Evolutionary conservation across 2,329 filamentous ascomycete genomes (phyloP).

Genomic region (Ascochyta viciae-villosae): DNA sequence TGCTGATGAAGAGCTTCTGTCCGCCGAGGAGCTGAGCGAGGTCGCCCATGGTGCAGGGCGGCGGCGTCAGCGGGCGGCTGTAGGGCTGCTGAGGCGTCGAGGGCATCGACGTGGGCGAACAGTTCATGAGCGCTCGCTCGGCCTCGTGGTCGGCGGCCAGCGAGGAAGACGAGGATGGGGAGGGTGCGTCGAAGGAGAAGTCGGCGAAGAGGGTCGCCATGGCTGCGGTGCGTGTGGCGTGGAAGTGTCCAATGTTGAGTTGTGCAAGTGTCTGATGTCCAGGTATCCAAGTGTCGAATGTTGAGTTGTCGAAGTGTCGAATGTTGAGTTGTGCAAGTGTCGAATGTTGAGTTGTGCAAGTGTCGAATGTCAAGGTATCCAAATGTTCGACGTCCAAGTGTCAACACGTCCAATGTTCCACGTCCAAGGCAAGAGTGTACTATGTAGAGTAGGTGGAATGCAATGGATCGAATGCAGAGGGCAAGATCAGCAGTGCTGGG

Average conservation of each 20-base stretch:
- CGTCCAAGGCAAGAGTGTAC: too few relatives aligned
- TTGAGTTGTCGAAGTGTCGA: too few relatives aligned
- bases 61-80: slow-evolving; percentile 34
- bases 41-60: slow-evolving; percentile 46
- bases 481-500: slow-evolving; percentile 5
- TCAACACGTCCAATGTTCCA: too few relatives aligned
- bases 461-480: not conserved
- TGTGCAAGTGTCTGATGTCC: not conserved
- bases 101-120: slow-evolving; percentile 43
- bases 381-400: too few relatives aligned
- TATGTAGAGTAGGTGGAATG: too few relatives aligned
- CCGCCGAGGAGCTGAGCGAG: slow-evolving; percentile 45
- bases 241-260: not conserved
- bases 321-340: too few relatives aligned
- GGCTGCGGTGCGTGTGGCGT: not conserved
- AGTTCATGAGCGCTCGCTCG: slow-evolving; percentile 40
- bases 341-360: too few relatives aligned
- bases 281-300: too few relatives aligned
- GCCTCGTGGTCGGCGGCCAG: slow-evolving; percentile 30
- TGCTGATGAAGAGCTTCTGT: slow-evolving; percentile 42
- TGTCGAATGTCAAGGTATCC: too few relatives aligned
- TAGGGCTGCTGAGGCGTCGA: slow-evolving; percentile 8
- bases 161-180: slow-evolving; percentile 30
- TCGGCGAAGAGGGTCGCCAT: slow-evolving; percentile 44
- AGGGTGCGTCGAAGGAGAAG: slow-evolving; percentile 49